Evolutionary conservation across 495 filamentous ascomycete genomes (phyloP), one percentile per base, ranked within the genome.

Genomic region (Collariella sp.): DNA sequence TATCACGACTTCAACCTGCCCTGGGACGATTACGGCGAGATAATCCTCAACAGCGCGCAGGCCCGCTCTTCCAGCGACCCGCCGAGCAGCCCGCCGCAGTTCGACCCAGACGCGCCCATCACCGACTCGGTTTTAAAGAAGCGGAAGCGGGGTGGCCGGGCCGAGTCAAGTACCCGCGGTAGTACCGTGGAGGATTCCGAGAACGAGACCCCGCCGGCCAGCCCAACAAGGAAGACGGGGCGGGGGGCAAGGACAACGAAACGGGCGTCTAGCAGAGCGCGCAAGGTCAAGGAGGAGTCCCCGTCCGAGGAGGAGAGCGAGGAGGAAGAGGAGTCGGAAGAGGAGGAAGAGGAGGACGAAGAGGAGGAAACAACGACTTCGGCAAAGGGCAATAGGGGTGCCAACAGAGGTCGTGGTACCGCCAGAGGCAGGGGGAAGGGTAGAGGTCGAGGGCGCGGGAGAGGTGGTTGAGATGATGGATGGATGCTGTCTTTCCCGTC

Each of bases 1-100:
- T 86, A 80, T 56, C 77, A 76, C 44, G 79, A 88, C 18, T 96
- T 96, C 57, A 70, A 76, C 43, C 78, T 96, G n/a, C 88, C 89
- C 0, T 72, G 79, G 29, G 81, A 85, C 15, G 85, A 93, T 41
- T 96, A 83, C 62, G 83, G 79, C 48, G 84, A 88, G 1, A 58
- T 85, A 57, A 91, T 88, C 73, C 84, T 87, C 67, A 77, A 78
- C 53, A 78, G 79, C 46, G 73, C 85, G 16, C 69, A 85, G 7
- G 84, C 83, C 1, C 72, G 74, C 55, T 74, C 73, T 9, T 4
- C 4, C 0, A 84, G 73, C 65, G 76, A 64, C 65, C 81, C 68
- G 62, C 70, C 72, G 2, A 73, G 75, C 40, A 81, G 86, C 46
- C 78, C 80, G 12, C 72, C 75, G 16, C 72, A 69, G 45, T 73